Evolutionary conservation across 257 asterid species (phyloP), one percentile per base, ranked within the genome.

Genomic region (Solanum sparsipilum): DNA sequence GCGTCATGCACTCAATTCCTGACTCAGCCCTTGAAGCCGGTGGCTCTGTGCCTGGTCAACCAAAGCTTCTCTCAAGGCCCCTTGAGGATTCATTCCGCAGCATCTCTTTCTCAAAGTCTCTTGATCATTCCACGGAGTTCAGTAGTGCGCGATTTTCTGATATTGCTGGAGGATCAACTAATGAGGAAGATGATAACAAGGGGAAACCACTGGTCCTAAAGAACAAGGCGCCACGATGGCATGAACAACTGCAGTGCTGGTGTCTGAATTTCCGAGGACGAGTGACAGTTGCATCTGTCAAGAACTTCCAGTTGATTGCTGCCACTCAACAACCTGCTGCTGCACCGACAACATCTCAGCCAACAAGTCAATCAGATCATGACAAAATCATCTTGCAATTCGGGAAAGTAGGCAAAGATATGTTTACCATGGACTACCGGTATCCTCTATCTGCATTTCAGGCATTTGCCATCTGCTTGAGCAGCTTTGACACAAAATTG

Each of bases 171-270:
- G 44, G 84, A 44, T 11, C 90, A 31, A 73, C 93, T 82, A 89
- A 87, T 4, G 93, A 89, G 32, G 95, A 91, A 9, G 92, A 89
- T 9, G 95, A 86, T 9, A 88, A 89, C 46, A 96, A 96, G 89
- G 68, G 79, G 11, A 90, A 87, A 88, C 98, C 98, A 2, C 88
- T 96, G 90, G 93, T 96, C 73, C 93, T 96, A 78, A 96, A 93
- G 93, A 96, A 96, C 97, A 96, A 96, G 88, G 92, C 99, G 2
- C 99, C 99, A 12, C 91, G 99, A 25, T 96, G 99, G 99, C 99
- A 96, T 56, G 98, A 96, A 78, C 99, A 96, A 86, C 73, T 96
- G n/a, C 99, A 96, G 87, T 96, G 98, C 90, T 96, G 98, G 98
- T 96, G 98, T 88, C 92, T 96, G 74, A 96, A 96, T 88, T 95